Conservation (phyloP, 2,329 filamentous ascomycete genomes). For the Penicillium sp. region DNA sequence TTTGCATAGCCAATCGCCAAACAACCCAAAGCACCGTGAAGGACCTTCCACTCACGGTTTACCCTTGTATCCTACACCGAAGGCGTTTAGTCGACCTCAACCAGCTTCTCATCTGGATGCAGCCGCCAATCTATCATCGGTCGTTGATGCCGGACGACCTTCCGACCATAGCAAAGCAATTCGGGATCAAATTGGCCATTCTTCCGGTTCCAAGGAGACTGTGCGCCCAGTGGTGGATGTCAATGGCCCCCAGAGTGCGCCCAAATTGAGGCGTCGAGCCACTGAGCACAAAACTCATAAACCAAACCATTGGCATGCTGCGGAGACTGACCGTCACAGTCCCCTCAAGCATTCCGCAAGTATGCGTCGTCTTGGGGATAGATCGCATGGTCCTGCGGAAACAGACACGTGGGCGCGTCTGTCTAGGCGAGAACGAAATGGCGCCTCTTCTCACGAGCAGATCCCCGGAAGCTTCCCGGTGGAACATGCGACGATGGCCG, state of each 20-base stretch:
- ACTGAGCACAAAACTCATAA: background rate
- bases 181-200: background rate
- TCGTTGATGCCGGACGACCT: background rate
- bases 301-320: background rate
- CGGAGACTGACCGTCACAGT: background rate
- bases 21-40: background rate
- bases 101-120: background rate
- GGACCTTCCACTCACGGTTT: background rate
- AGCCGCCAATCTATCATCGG: background rate
- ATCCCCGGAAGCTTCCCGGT: slow-evolving; percentile 30
- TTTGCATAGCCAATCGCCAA: background rate
- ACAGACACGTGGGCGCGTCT: slow-evolving; percentile 22
- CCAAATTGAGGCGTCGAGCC: slow-evolving; percentile 26
- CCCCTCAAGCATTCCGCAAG: slow-evolving; percentile 18
- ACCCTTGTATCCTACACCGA: background rate
- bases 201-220: slow-evolving; percentile 26
- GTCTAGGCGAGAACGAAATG: slow-evolving; percentile 22
- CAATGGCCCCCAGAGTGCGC: background rate
- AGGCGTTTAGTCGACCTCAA: background rate
- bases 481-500: slow-evolving; percentile 12
- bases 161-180: background rate
- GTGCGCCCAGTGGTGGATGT: slow-evolving; percentile 15
- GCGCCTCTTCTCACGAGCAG: slow-evolving; percentile 7
- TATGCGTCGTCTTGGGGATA: slow-evolving; percentile 24
- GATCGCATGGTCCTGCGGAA: background rate